Evolutionary conservation across 768 basidiomycete genomes (phyloP).

Genomic region (Solioccasus polychromus): DNA sequence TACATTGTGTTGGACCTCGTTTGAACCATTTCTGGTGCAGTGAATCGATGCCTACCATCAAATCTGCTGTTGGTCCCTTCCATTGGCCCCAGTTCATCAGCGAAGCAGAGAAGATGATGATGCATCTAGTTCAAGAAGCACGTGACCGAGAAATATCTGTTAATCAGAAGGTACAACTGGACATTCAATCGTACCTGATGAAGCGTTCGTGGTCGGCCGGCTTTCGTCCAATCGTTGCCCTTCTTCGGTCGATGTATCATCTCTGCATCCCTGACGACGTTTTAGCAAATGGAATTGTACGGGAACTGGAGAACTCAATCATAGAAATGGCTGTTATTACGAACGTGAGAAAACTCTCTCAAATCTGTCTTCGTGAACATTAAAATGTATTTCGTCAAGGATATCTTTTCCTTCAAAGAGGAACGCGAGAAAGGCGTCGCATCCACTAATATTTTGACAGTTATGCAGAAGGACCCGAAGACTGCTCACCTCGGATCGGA

Average conservation of each 20-base stretch:
- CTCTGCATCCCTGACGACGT: slow-evolving; percentile 13
- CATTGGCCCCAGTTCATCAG: too few species aligned
- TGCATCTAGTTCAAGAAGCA: slow-evolving; percentile 4
- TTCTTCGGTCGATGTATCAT: too few species aligned
- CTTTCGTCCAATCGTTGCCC: too few species aligned
- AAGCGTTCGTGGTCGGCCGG: slow-evolving; percentile 10
- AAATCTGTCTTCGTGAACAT: too few species aligned
- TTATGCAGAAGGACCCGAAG: slow-evolving; percentile 6
- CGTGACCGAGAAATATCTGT: slow-evolving; percentile 7
- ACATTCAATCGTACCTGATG: slow-evolving; percentile 12
- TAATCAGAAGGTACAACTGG: too few species aligned
- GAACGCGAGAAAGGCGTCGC: slow-evolving; percentile 7
- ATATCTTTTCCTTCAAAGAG: slow-evolving; percentile 18
- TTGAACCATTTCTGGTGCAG: not conserved
- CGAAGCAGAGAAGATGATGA: not conserved
- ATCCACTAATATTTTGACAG: slow-evolving; percentile 9
- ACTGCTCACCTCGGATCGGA: slow-evolving; percentile 12
- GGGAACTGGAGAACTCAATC: slow-evolving; percentile 9
- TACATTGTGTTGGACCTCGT: too few species aligned
- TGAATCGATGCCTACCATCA: too few species aligned
- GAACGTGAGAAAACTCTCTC: slow-evolving; percentile 8
- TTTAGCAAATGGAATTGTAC: slow-evolving; percentile 5
- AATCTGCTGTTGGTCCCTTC: too few species aligned
- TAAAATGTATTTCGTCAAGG: slow-evolving; percentile 2
- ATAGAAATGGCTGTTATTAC: slow-evolving; percentile 8